phyloP scores from a whole-genome alignment of 1,139 yeast species.

The Meyerozyma athensensis region DNA sequence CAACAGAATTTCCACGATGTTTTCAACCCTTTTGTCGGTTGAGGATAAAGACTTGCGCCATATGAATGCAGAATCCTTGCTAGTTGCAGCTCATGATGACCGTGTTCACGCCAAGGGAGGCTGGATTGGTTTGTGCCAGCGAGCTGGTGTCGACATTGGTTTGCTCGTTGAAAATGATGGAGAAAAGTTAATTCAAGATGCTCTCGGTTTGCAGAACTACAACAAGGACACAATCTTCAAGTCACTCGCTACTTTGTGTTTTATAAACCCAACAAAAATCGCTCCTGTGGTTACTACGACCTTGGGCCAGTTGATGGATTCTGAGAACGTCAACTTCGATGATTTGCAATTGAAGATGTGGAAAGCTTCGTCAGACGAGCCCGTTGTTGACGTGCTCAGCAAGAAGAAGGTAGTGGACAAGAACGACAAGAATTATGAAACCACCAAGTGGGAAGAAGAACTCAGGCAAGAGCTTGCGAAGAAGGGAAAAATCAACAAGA shows the following conservation, averaged over 20 bases:
- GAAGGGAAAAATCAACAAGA: slow-evolving; percentile 44
- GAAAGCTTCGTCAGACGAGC: slow-evolving; percentile 61
- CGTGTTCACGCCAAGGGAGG: slow-evolving; percentile 44
- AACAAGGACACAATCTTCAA: slow-evolving; percentile 44
- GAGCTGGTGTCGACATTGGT: slow-evolving; percentile 50
- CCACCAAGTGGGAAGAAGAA: slow-evolving; percentile 84
- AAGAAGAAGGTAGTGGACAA: slow-evolving; percentile 43
- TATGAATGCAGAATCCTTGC: slow-evolving; percentile 32
- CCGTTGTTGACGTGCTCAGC: slow-evolving; percentile 61
- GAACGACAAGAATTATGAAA: slow-evolving; percentile 78
- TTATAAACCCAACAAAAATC: slow-evolving; percentile 61
- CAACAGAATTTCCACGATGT: slow-evolving; percentile 33
- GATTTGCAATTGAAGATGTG: slow-evolving; percentile 49
- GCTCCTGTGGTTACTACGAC: slow-evolving; percentile 46
- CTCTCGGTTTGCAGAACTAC: slow-evolving; percentile 12
- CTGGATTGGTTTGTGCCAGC: slow-evolving; percentile 78
- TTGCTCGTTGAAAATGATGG: slow-evolving; percentile 7
- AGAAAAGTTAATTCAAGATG: slow-evolving; percentile 34
- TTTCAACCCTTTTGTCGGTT: slow-evolving; percentile 42
- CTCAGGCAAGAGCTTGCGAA: slow-evolving; percentile 69
- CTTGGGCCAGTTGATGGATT: slow-evolving; percentile 39
- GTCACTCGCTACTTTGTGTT: slow-evolving; percentile 62
- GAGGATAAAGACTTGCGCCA: slow-evolving; percentile 21
- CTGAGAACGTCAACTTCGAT: slow-evolving; percentile 25
- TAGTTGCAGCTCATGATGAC: slow-evolving; percentile 55